Base-by-base conservation (phyloP, 306 rosid genomes). In the Lathyrus oleraceus region DNA sequence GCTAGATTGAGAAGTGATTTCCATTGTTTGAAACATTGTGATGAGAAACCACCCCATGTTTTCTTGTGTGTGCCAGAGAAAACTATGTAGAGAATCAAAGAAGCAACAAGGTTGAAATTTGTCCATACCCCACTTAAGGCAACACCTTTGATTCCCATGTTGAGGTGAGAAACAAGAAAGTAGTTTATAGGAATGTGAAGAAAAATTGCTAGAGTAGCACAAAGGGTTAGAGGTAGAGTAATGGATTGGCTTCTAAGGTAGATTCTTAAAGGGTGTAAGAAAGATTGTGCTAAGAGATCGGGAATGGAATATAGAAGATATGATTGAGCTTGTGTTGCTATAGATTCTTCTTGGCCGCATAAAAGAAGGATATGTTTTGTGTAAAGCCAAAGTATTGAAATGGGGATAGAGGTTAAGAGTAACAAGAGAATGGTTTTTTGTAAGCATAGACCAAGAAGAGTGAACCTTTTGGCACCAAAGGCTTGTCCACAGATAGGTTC, bases 401-500 rank as follows among this genome's bases (percentile, higher is more conserved):
- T 85, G 32, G 98, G 98, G 10, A 94, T 36, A 1, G 89, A 90
- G 8, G 85, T 68, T 1, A 82, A 39, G 43, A 73, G 38, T 11
- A 94, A 83, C 1, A 94, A 74, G 13, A 94, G 87, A 11, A 93
- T 20, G 8, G 94, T 87, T 63, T 93, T 84, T 48, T 94, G 98
- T 10, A 90, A 47, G 38, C 87, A 83, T 38, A 94, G 90, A 21
- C 98, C 98, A 0, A 94, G 86, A 1, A 94, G 86, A 45, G 84
- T 64, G 68, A 73, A 79, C 16, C 35, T 86, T 63, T 84, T 88
- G 69, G 97, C 96, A 5, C 98, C 98, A 39, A 82, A 94, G 66
- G 98, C 97, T 67, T 94, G 98, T 5, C 87, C 88, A 10, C 96
- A 94, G 68, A 94, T 87, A 13, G 98, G 97, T 48, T 90, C 98